Evolutionary conservation across 495 filamentous ascomycete genomes (phyloP).

Genomic region (Aspergillus funiculosus): DNA sequence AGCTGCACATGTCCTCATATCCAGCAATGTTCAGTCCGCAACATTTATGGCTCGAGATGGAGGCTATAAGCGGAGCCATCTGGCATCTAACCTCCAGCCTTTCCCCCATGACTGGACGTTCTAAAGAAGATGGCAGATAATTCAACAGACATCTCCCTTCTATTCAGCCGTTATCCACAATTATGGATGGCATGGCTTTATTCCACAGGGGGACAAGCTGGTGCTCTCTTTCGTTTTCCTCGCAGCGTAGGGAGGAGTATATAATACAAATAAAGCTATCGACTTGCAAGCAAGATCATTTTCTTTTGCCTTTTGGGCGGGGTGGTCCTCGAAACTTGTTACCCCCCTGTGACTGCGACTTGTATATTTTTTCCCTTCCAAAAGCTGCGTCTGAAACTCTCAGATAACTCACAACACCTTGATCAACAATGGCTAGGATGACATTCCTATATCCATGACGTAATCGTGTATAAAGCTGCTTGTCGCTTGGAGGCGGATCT

Average conservation of each 20-base stretch:
- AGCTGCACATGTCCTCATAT: too few relatives aligned
- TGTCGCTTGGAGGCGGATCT: conserved; percentile 50
- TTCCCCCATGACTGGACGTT: conserved; percentile 58
- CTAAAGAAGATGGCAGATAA: conserved; percentile 76
- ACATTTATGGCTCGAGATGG: too few relatives aligned
- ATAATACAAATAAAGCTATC: not conserved
- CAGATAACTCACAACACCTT: conserved; percentile 83
- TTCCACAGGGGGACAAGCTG: conserved; percentile 33
- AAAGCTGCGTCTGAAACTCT: conserved; percentile 75
- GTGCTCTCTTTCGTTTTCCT: not conserved
- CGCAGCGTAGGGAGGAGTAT: not conserved
- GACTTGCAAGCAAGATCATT: conserved; percentile 2
- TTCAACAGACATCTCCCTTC: conserved; percentile 17
- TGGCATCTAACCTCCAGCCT: conserved; percentile 53
- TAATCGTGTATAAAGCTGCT: conserved; percentile 60
- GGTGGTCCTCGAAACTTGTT: conserved; percentile 33
- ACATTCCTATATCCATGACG: conserved; percentile 82
- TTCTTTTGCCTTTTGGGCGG: conserved; percentile 33
- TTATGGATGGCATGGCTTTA: conserved; percentile 27
- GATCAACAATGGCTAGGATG: conserved; percentile 80
- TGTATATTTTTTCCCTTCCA: conserved; percentile 63
- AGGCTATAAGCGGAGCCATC: conserved; percentile 27
- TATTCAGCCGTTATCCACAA: conserved; percentile 30
- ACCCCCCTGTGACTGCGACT: conserved; percentile 20
- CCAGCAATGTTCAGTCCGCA: too few relatives aligned